Evolutionary conservation across 108 stramenopile species (phyloP), one percentile per base, ranked within the genome.

Genomic region (Cyclotella choctawhatcheeana): DNA sequence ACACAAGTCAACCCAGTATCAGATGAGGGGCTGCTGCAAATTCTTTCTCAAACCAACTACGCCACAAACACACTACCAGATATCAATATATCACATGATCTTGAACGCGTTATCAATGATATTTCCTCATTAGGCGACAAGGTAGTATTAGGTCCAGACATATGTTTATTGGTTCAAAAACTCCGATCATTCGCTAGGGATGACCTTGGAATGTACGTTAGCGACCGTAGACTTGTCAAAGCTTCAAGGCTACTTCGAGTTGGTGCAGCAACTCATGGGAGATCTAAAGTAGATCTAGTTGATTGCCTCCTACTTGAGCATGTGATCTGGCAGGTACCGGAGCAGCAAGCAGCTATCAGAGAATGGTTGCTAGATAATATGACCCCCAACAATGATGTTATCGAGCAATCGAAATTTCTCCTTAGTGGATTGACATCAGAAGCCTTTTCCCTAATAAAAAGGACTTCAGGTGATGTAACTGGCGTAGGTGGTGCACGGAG

Each of bases 161-260:
- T 75, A 12, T 87, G 83, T 59, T 21, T 76, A 6, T 27, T 90
- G 31, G 84, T 92, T 34, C 56, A 73, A 50, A 81, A 85, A 25
- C 24, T 88, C 31, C 37, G 89, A 51, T 69, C 59, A 1, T 89
- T 69, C 69, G 55, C 88, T 62, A 61, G 82, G 18, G 86, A 89
- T 37, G 73, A 86, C 30, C 68, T 82, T n/a, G 67, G 71, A 24
- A 65, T 82, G 16, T 79, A 85, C 21, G 68, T 92, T 35, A 87
- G 87, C 48, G 91, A 92, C 51, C 61, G 91, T 25, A 78, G 91
- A 14, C 72, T 92, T 16, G 84, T 88, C 0, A 86, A 88, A 64
- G 80, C 85, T 25, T 76, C 86, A 18, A 69, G 76, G 27, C 60
- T 89, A 17, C 44, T 92, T 10, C 82, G 84, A 53, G 66, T 88